phyloP scores from a whole-genome alignment of 768 basidiomycete genomes.

The Amanita rubescens region DNA sequence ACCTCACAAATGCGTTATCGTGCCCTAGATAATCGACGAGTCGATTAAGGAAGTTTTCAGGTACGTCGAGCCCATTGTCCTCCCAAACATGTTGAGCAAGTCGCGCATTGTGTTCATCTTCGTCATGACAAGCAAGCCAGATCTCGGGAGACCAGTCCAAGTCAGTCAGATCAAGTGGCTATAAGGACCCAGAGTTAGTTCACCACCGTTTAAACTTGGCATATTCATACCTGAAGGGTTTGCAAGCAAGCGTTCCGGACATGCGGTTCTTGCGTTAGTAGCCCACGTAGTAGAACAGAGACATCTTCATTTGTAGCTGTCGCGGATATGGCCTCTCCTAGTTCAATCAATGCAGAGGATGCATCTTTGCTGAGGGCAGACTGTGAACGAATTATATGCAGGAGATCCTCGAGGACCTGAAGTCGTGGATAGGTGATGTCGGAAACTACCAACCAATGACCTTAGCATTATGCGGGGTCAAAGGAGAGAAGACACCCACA shows the following conservation, averaged over 20 bases:
- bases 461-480: background rate
- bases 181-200: background rate
- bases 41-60: conserved; percentile 51
- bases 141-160: conserved; percentile 87
- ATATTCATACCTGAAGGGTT: conserved; percentile 61
- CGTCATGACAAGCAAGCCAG: conserved; percentile 84
- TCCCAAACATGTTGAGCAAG: conserved; percentile 86
- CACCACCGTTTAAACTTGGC: background rate
- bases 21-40: conserved; percentile 71
- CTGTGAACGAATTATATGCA: conserved; percentile 69
- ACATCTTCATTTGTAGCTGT: conserved; percentile 60
- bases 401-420: conserved; percentile 56
- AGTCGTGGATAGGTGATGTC: conserved; percentile 68
- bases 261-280: conserved; percentile 79
- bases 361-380: conserved; percentile 80
- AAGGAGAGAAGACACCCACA: conserved; percentile 38
- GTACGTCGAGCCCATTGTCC: conserved; percentile 88
- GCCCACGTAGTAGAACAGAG: conserved; percentile 59
- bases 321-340: conserved; percentile 71
- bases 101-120: conserved; percentile 77
- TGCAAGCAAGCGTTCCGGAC: conserved; percentile 88
- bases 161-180: conserved; percentile 95
- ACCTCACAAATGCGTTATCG: conserved; percentile 72
- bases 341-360: conserved; percentile 68
- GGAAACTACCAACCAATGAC: conserved; percentile 41